phyloP scores from a whole-genome alignment of 495 filamentous ascomycete species.

The Penicillium longicatenatum region DNA sequence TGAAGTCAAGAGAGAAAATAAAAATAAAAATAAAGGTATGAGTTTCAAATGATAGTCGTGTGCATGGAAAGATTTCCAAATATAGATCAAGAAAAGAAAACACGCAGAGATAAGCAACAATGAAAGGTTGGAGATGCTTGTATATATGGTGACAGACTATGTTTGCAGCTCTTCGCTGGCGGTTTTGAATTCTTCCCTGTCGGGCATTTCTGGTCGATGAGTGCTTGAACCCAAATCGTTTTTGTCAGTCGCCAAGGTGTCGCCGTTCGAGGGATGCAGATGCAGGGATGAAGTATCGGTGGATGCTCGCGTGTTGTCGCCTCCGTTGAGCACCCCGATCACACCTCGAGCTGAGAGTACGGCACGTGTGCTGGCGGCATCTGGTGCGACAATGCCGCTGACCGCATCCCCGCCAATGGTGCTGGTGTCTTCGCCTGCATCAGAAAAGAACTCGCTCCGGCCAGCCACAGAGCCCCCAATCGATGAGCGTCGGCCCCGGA shows the following conservation, averaged over 20 bases:
- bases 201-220: conserved; percentile 34
- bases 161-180: conserved; percentile 23
- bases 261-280: conserved; percentile 4
- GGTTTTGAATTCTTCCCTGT: conserved; percentile 32
- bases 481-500: conserved; percentile 27
- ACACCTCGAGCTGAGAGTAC: conserved; percentile 37
- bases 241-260: conserved; percentile 3
- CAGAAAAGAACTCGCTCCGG: conserved; percentile 38
- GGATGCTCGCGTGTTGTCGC: conserved; percentile 28
- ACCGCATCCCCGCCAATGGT: conserved; percentile 35
- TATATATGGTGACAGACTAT: not conserved
- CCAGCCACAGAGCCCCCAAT: conserved; percentile 33
- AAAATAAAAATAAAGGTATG: not conserved
- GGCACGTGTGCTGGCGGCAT: conserved; percentile 43
- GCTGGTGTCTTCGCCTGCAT: conserved; percentile 32
- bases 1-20: not conserved
- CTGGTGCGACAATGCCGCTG: conserved; percentile 19
- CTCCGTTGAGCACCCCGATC: conserved; percentile 16
- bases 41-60: not conserved
- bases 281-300: conserved; percentile 32
- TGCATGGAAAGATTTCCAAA: not conserved
- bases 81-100: not conserved
- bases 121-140: not conserved
- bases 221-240: conserved; percentile 13
- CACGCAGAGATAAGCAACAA: not conserved